phyloP scores from a whole-genome alignment of 352 stramenopile species.

The Pythium aquatile region DNA sequence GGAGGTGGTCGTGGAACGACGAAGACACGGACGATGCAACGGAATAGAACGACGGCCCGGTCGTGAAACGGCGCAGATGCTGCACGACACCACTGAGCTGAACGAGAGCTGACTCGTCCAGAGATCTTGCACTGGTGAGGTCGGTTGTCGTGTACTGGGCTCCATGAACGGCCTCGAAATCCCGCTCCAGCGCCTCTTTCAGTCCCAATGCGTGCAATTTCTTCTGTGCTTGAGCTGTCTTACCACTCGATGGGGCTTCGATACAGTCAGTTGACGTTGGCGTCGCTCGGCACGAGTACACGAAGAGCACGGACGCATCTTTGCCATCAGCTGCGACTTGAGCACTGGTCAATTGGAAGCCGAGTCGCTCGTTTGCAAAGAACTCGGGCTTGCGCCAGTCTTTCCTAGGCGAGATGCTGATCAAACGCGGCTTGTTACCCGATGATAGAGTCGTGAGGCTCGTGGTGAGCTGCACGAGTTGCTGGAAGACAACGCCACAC shows the following conservation, averaged over 20 bases:
- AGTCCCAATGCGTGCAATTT: slow-evolving; percentile 20
- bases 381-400: slow-evolving; percentile 68
- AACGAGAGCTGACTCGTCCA: background rate
- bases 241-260: background rate
- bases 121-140: background rate
- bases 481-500: slow-evolving; percentile 37
- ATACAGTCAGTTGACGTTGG: background rate
- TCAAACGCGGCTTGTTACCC: slow-evolving; percentile 17
- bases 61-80: slow-evolving; percentile 26
- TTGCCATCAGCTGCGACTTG: background rate
- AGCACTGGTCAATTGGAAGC: slow-evolving; percentile 4
- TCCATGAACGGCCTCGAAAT: slow-evolving; percentile 5
- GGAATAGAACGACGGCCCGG: slow-evolving; percentile 27
- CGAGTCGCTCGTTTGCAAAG: slow-evolving; percentile 32
- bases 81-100: slow-evolving; percentile 19
- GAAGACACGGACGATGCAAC: slow-evolving; percentile 5
- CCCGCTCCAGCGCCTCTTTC: slow-evolving; percentile 15
- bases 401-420: slow-evolving; percentile 56
- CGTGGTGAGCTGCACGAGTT: slow-evolving; percentile 26
- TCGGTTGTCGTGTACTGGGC: background rate
- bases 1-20: slow-evolving; percentile 23
- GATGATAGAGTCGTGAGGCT: background rate
- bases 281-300: slow-evolving; percentile 15
- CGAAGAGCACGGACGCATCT: slow-evolving; percentile 2
- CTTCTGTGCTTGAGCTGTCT: slow-evolving; percentile 8